Percentiles rank a stretch among this genome's conserved stretches.
Evolutionary conservation across 768 basidiomycete species (phyloP).

Genomic region (Mycena pura): DNA sequence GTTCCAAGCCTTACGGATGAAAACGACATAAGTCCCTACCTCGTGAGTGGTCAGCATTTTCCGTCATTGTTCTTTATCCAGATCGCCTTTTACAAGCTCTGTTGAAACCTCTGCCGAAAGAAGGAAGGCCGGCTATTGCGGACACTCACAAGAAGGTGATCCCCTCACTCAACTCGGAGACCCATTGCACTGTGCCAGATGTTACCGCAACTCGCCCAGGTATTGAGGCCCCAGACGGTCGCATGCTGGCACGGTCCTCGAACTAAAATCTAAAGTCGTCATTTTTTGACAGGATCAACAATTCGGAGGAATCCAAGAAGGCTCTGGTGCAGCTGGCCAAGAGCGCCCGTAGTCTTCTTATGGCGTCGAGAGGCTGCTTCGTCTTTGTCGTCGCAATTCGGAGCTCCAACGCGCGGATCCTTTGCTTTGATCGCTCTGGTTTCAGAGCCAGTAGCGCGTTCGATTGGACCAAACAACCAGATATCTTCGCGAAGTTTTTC

Average conservation of each 20-base stretch:
- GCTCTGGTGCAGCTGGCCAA: too few species aligned
- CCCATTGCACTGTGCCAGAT: background rate
- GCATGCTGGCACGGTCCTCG: background rate
- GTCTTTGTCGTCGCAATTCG: background rate
- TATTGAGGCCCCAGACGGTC: background rate
- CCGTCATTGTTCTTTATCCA: background rate
- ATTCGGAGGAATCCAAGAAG: background rate
- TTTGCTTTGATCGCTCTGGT: constrained; percentile 7
- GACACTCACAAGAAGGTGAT: background rate
- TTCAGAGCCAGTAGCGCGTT: background rate
- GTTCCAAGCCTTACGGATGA: background rate
- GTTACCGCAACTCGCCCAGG: background rate
- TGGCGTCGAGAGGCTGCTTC: background rate
- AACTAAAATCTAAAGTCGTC: background rate
- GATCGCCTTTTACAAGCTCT: background rate
- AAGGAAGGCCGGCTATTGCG: background rate
- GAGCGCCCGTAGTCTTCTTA: constrained; percentile 1
- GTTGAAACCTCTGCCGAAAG: background rate
- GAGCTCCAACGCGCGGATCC: background rate
- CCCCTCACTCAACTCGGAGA: background rate
- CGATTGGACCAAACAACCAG: background rate
- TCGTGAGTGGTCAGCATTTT: background rate
- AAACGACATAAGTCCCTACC: background rate
- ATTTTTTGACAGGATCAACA: background rate
- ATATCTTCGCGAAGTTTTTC: background rate